Conservation (phyloP, 2,329 filamentous ascomycete species). For the Claviceps arundinis region DNA sequence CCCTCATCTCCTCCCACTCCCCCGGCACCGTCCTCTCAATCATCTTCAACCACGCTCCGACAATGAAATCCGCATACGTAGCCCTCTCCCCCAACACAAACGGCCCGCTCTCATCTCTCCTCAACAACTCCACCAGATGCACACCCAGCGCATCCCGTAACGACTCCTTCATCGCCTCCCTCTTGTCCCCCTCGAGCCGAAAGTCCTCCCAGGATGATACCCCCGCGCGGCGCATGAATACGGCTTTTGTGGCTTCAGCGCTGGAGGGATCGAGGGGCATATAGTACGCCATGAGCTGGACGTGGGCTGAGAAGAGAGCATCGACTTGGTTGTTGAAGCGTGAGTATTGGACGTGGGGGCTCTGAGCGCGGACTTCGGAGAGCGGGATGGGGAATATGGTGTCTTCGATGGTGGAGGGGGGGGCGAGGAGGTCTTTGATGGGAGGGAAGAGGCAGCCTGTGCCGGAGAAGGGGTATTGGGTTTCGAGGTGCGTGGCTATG, state of each 20-base stretch:
- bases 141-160: slow-evolving; percentile 27
- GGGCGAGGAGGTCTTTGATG: slow-evolving; percentile 9
- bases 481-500: slow-evolving; percentile 47
- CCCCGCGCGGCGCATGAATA: slow-evolving; percentile 34
- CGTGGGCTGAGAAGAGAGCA: slow-evolving; percentile 34
- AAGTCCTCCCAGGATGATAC: slow-evolving; percentile 32
- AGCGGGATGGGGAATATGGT: slow-evolving; percentile 19
- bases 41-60: slow-evolving; percentile 43
- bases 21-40: slow-evolving; percentile 23
- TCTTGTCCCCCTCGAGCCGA: slow-evolving; percentile 21
- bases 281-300: slow-evolving; percentile 22
- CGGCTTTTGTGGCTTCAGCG: slow-evolving; percentile 28
- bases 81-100: slow-evolving; percentile 32
- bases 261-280: slow-evolving; percentile 39
- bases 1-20: slow-evolving; percentile 33
- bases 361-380: slow-evolving; percentile 15
- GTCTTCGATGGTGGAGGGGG: too few species aligned
- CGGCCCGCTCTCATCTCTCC: slow-evolving; percentile 25
- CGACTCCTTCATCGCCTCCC: slow-evolving; percentile 22
- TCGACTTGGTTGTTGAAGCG: slow-evolving; percentile 43
- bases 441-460: slow-evolving; percentile 34
- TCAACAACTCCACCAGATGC: slow-evolving; percentile 28
- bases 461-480: slow-evolving; percentile 27
- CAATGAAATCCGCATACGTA: slow-evolving; percentile 42
- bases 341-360: slow-evolving; percentile 9